phyloP scores from a whole-genome alignment of 805 yeast genomes.

The Schwanniomyces pseudopolymorphus region DNA sequence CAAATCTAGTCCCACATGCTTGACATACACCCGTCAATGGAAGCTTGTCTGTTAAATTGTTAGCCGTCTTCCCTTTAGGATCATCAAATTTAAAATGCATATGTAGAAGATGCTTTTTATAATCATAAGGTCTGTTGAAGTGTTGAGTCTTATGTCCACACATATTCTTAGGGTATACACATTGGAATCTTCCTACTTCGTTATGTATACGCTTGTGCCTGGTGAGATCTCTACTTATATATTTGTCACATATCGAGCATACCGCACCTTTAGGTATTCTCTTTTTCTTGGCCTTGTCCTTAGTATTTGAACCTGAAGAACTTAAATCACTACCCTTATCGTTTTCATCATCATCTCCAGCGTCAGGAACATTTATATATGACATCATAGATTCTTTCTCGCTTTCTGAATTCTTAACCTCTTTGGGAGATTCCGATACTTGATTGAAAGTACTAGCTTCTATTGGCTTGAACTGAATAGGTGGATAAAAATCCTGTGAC shows the following conservation, averaged over 20 bases:
- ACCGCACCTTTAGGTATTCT: slow-evolving; percentile 34
- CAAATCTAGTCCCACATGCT: slow-evolving; percentile 49
- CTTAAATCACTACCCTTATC: slow-evolving; percentile 8
- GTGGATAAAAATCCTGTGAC: slow-evolving; percentile 2
- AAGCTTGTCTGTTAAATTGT: slow-evolving; percentile 41
- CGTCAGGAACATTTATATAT: slow-evolving; percentile 5
- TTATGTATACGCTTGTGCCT: slow-evolving; percentile 45
- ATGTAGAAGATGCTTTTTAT: slow-evolving; percentile 44
- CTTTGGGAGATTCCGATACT: background rate
- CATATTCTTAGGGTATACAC: slow-evolving; percentile 38
- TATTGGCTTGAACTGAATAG: slow-evolving; percentile 3
- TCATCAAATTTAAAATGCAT: slow-evolving; percentile 43
- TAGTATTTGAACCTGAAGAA: slow-evolving; percentile 6
- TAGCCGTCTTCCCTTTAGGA: slow-evolving; percentile 38
- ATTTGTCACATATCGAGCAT: slow-evolving; percentile 40
- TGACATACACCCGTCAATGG: slow-evolving; percentile 37
- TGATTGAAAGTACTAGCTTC: background rate
- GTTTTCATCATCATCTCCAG: background rate
- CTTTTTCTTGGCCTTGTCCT: slow-evolving; percentile 20
- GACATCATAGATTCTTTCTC: background rate
- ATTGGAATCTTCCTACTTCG: slow-evolving; percentile 42
- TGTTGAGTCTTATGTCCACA: slow-evolving; percentile 44
- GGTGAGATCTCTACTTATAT: slow-evolving; percentile 40
- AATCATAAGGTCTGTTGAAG: slow-evolving; percentile 46
- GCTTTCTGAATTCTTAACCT: background rate